phyloP scores from a whole-genome alignment of 2,329 filamentous ascomycete species.

The Diaporthe sp. region DNA sequence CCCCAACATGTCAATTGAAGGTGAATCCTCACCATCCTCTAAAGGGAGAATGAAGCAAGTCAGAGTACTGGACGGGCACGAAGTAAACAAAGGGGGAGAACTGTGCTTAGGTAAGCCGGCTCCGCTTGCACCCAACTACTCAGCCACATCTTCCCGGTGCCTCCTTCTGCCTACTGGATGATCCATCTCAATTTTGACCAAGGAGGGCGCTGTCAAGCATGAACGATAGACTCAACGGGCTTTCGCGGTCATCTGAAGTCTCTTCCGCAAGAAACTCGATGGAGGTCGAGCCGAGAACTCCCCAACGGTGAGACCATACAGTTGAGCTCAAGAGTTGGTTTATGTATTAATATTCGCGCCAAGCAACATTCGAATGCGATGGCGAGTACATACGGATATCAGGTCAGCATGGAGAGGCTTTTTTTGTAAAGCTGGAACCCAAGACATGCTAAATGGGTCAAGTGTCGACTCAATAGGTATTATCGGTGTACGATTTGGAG shows the following conservation, averaged over 20 bases:
- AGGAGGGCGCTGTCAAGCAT: background rate
- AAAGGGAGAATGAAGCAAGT: background rate
- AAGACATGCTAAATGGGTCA: no score
- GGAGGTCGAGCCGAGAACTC: background rate
- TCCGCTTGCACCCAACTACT: background rate
- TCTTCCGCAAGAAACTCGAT: background rate
- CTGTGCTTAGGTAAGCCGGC: background rate
- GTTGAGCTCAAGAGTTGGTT: background rate
- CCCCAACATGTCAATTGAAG: background rate
- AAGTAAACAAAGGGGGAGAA: background rate
- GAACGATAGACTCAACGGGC: background rate
- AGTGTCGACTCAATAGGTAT: background rate
- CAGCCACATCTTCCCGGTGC: background rate
- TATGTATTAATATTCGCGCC: no score
- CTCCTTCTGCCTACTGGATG: background rate
- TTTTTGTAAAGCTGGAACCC: background rate
- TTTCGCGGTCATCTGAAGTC: no score
- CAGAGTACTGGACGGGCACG: background rate
- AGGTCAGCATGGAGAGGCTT: background rate
- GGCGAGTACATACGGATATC: background rate
- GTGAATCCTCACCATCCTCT: rapidly evolving
- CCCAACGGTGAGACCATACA: background rate
- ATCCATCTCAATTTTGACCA: background rate
- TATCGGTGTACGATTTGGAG: background rate
- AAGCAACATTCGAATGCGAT: background rate